Base-by-base conservation (phyloP, 352 stramenopile species). In the Globisporangium middletonii region DNA sequence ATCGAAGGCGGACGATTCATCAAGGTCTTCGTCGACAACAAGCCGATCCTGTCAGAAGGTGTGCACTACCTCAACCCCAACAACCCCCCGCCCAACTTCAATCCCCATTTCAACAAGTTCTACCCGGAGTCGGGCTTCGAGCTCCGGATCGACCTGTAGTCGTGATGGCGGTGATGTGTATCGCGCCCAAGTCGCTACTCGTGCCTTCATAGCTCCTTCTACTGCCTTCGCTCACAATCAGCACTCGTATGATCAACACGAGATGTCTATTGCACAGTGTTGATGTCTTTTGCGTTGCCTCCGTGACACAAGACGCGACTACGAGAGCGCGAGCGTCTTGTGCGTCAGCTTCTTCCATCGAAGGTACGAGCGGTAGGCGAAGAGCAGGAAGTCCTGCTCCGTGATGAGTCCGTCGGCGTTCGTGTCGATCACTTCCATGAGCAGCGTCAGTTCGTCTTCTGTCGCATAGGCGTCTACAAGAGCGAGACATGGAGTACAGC, bases 341-440 rank as follows among this genome's bases (percentile, higher is more conserved):
- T 48, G 50, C 11, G 33, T 38, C 33, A 57, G 58, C 55, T 86
- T 89, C 48, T 83, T 83, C 77, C 78, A 88, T 12, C 64, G 76
- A 50, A 89, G 63, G 48, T 73, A 74, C 46, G 83, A 81, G 27
- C 83, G 79, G 68, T 88, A 88, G 13, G 83, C 83, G 50, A 93
- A 93, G 30, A 87, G 74, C 62, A 93, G 64, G 54, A 91, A 93
- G 71, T 93, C 83, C 63, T 88, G 77, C 57, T 78, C 72, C 3
- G 79, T 88, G 48, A 93, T 86, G 57, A 88, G 72, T 3, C 69
- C 82, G 59, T 93, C 83, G 55, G 71, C 72, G 55, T 93, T 85
- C 65, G 72, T 79, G 70, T 93, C 83, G 64, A 93, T 80, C 27
- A 88, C 72, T 47, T 90, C 83, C 65, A 93, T 77, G 18, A 93